These are phyloP conservation scores for Malus orientalis DNA, from an alignment of 306 rosid species.

Conservation along the genomic window DNA sequence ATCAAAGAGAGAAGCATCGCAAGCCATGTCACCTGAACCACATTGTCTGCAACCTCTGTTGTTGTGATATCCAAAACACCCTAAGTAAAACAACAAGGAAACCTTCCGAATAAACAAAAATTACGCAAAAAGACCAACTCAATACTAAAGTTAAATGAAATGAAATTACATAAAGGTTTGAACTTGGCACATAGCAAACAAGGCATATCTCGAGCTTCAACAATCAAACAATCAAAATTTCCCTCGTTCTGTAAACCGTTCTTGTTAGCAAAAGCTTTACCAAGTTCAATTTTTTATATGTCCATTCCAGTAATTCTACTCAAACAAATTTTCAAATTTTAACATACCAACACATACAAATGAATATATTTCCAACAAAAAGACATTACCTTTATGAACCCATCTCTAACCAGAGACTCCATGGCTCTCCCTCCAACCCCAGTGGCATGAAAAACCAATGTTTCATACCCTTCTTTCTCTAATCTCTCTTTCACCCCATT, in stretches of 20 bases:
- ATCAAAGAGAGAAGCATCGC: slow-evolving; percentile 74
- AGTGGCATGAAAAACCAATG: slow-evolving; percentile 85
- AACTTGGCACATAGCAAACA: neutral
- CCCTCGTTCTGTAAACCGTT: neutral
- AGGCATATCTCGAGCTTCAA: neutral
- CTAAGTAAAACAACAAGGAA: slow-evolving; percentile 31
- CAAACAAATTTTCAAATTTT: neutral
- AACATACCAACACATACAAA: neutral
- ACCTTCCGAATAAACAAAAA: neutral
- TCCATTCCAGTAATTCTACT: neutral
- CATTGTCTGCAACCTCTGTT: slow-evolving; percentile 79
- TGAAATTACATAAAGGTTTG: neutral
- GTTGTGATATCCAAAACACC: slow-evolving; percentile 85
- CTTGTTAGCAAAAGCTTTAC: neutral
- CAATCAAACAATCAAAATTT: neutral
- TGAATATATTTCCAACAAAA: neutral
- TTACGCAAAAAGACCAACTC: neutral
- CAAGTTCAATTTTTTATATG: neutral
- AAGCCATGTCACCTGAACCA: slow-evolving; percentile 93
- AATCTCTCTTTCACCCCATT: slow-evolving; percentile 56
- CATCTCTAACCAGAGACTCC: slow-evolving; percentile 84
- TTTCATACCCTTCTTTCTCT: slow-evolving; percentile 66
- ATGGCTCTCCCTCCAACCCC: slow-evolving; percentile 97
- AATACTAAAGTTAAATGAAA: neutral
- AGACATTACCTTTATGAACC: slow-evolving; percentile 60